A percentile compares a stretch with the other conserved stretches of the same genome.
Evolutionary conservation across 345 rosid genomes (phyloP).

Genomic region (Hevea brasiliensis): DNA sequence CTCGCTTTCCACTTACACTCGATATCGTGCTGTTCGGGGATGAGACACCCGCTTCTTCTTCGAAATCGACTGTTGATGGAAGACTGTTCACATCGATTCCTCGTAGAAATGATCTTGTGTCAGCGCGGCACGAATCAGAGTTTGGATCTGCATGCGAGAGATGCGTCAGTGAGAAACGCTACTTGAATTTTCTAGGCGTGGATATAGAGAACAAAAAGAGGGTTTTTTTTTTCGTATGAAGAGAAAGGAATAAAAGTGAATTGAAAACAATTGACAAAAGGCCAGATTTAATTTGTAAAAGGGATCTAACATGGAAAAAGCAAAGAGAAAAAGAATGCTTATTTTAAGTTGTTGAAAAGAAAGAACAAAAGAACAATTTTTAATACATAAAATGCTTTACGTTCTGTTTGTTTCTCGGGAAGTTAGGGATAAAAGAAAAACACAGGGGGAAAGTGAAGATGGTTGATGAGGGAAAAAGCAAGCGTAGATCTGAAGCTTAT

Average conservation of each 20-base stretch:
- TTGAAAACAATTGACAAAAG: slow-evolving; percentile 15
- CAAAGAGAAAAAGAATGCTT: background rate
- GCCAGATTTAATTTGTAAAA: background rate
- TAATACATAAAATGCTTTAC: background rate
- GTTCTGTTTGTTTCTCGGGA: slow-evolving; percentile 29
- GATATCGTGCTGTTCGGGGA: slow-evolving; percentile 96
- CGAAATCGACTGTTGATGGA: slow-evolving; percentile 64
- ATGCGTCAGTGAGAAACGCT: background rate
- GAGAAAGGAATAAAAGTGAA: background rate
- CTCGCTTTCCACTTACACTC: slow-evolving; percentile 82
- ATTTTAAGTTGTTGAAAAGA: slow-evolving; percentile 4
- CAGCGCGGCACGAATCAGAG: slow-evolving; percentile 50
- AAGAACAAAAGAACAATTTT: background rate
- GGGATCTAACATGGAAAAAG: background rate
- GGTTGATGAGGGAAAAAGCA: too few species aligned
- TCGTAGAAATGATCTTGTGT: slow-evolving; percentile 53
- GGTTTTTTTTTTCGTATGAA: too few species aligned
- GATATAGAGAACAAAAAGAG: too few species aligned
- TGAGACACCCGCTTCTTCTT: slow-evolving; percentile 83
- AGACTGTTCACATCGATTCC: slow-evolving; percentile 91
- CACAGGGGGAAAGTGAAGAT: too few species aligned
- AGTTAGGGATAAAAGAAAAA: slow-evolving; percentile 2
- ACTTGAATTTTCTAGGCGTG: background rate
- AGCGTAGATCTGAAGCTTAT: slow-evolving; percentile 16
- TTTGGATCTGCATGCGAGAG: slow-evolving; percentile 65